Percentiles rank a stretch among this genome's conserved stretches.
Conservation (phyloP, 2,329 filamentous ascomycete species). For the Endoconidiophora laricicola region DNA sequence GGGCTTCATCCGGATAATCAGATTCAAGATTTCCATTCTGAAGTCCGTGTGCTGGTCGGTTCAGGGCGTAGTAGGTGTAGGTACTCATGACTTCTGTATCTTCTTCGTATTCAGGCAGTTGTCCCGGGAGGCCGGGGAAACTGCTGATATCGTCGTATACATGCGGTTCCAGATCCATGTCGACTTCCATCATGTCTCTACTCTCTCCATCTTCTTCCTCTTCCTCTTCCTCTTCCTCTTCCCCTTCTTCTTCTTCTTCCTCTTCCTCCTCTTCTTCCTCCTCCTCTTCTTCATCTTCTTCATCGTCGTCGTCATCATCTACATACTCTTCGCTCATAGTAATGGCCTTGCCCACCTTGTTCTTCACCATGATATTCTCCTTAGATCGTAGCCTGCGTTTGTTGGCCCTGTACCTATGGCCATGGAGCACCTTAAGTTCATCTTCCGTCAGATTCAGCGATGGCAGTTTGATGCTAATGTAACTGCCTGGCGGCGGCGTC, state of each 20-base stretch:
- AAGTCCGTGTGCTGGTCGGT: not conserved
- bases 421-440: slow-evolving; percentile 21
- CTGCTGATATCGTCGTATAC: too few species aligned
- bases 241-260: slow-evolving; percentile 3
- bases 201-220: slow-evolving; percentile 14
- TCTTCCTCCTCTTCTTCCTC: slow-evolving; percentile 16
- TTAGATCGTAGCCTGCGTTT: slow-evolving; percentile 15
- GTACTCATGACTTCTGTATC: too few species aligned
- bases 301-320: slow-evolving; percentile 8
- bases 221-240: slow-evolving; percentile 9
- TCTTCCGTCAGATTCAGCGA: slow-evolving; percentile 24
- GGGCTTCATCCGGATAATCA: not conserved
- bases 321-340: slow-evolving; percentile 9
- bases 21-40: too few species aligned
- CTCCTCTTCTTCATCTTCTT: slow-evolving; percentile 4
- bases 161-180: slow-evolving; percentile 5
- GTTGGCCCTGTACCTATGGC: slow-evolving; percentile 18
- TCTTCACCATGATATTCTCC: slow-evolving; percentile 15
- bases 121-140: too few species aligned
- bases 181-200: slow-evolving; percentile 7
- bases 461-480: slow-evolving; percentile 24
- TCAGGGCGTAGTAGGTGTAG: too few species aligned
- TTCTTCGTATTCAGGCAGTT: too few species aligned
- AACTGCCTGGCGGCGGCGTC: slow-evolving; percentile 17
- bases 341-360: slow-evolving; percentile 8